Conservation (phyloP, 208 protist species). For the Kentomonas sorsogonicus region DNA sequence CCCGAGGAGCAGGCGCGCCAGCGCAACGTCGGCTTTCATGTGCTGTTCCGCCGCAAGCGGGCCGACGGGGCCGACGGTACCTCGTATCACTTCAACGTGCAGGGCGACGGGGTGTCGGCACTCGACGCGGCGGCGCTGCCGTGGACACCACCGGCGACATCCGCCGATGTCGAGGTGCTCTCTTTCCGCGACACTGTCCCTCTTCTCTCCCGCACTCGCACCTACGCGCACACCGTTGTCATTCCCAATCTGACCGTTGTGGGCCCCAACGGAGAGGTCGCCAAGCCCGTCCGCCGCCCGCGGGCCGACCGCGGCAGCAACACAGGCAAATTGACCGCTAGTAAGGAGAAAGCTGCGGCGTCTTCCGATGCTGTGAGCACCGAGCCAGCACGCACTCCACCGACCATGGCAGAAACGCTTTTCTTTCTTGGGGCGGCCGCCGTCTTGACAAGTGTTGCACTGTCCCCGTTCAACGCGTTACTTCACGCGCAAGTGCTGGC, state of each 20-base stretch:
- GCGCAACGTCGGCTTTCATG: constrained; percentile 19
- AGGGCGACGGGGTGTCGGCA: constrained; percentile 31
- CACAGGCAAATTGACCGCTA: too few relatives aligned
- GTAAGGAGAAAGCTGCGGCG: not conserved
- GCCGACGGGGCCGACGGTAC: not conserved
- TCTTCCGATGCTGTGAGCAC: constrained; percentile 11
- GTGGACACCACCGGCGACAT: too few relatives aligned
- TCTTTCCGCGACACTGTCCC: constrained; percentile 33
- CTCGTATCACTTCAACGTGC: constrained; percentile 16
- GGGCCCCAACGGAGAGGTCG: too few relatives aligned
- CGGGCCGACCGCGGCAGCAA: not conserved
- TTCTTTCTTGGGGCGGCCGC: too few relatives aligned
- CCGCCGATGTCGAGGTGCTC: constrained; percentile 15
- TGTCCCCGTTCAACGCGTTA: too few relatives aligned
- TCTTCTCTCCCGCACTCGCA: constrained; percentile 37
- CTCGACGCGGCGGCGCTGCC: constrained; percentile 9
- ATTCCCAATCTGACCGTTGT: constrained; percentile 32
- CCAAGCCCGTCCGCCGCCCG: not conserved
- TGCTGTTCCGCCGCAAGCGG: constrained; percentile 23
- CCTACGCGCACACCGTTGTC: constrained; percentile 46
- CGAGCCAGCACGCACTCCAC: too few relatives aligned
- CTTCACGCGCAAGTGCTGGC: too few relatives aligned
- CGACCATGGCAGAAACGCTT: too few relatives aligned
- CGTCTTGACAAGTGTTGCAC: too few relatives aligned
- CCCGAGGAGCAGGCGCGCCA: constrained; percentile 28